Evolutionary conservation across 2,329 filamentous ascomycete species (phyloP).

Genomic region (Ophiocordyceps camponoti-leonardi): DNA sequence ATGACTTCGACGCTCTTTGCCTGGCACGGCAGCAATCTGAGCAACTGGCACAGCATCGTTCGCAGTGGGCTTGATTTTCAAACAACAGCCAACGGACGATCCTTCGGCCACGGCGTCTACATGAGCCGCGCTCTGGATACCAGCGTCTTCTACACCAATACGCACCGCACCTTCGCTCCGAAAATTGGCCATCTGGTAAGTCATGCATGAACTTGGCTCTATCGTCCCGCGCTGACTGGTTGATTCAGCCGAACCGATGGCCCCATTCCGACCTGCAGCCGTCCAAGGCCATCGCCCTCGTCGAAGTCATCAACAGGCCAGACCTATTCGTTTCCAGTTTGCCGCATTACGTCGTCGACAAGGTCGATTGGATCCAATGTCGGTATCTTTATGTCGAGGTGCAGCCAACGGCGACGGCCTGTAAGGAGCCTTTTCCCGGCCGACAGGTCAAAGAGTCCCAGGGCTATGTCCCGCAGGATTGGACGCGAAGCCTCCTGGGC

Average conservation of each 20-base stretch:
- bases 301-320: slow-evolving; percentile 69
- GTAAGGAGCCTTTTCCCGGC: slow-evolving; percentile 3
- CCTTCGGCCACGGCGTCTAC: slow-evolving; percentile 68
- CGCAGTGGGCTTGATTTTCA: slow-evolving; percentile 65
- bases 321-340: slow-evolving; percentile 32
- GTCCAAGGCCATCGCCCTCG: slow-evolving; percentile 48
- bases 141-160: slow-evolving; percentile 1
- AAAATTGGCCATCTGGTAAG: not conserved
- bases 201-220: not conserved
- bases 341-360: slow-evolving; percentile 55
- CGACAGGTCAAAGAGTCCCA: not conserved
- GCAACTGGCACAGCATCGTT: slow-evolving; percentile 84
- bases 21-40: slow-evolving; percentile 64
- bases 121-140: slow-evolving; percentile 34
- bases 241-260: slow-evolving; percentile 29
- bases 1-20: slow-evolving; percentile 49
- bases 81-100: slow-evolving; percentile 42
- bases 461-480: slow-evolving; percentile 13
- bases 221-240: not conserved
- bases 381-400: slow-evolving; percentile 54
- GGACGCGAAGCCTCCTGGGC: slow-evolving; percentile 4
- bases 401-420: slow-evolving; percentile 2
- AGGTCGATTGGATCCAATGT: slow-evolving; percentile 78
- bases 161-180: too few relatives aligned
- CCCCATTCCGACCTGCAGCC: slow-evolving; percentile 47